Percentiles rank a stretch among this genome's conserved stretches.
phyloP scores from a whole-genome alignment of 768 basidiomycete species.

The Lactifluus subvellereus region DNA sequence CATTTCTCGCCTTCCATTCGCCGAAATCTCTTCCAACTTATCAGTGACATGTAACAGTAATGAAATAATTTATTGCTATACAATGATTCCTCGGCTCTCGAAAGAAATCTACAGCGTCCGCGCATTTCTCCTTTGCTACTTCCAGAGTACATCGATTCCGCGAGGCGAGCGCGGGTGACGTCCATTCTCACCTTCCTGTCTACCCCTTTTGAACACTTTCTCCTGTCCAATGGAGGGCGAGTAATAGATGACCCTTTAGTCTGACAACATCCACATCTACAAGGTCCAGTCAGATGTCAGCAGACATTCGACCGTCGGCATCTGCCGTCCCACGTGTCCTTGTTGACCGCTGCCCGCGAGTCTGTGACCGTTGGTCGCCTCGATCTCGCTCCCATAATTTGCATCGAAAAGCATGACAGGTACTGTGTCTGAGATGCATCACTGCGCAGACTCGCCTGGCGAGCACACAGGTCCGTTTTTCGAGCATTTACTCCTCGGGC shows the following conservation, averaged over 20 bases:
- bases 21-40: conserved; percentile 11
- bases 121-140: background rate
- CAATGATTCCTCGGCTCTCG: conserved; percentile 13
- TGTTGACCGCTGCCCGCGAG: background rate
- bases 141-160: conserved; percentile 1
- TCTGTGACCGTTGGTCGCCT: background rate
- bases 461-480: background rate
- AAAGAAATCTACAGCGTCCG: conserved; percentile 1
- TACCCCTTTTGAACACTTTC: background rate
- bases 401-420: conserved; percentile 1
- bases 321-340: background rate
- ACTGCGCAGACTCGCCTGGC: background rate
- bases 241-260: background rate
- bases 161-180: background rate
- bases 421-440: background rate
- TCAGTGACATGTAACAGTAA: background rate
- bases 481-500: conserved; percentile 1
- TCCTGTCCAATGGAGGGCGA: too few species aligned
- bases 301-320: background rate
- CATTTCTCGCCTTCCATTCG: conserved; percentile 8
- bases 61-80: background rate
- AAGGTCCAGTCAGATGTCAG: background rate
- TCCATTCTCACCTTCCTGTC: background rate
- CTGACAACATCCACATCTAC: background rate
- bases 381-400: background rate